Conservation (phyloP, 768 basidiomycete genomes). For the Pleurotus eryngii region DNA sequence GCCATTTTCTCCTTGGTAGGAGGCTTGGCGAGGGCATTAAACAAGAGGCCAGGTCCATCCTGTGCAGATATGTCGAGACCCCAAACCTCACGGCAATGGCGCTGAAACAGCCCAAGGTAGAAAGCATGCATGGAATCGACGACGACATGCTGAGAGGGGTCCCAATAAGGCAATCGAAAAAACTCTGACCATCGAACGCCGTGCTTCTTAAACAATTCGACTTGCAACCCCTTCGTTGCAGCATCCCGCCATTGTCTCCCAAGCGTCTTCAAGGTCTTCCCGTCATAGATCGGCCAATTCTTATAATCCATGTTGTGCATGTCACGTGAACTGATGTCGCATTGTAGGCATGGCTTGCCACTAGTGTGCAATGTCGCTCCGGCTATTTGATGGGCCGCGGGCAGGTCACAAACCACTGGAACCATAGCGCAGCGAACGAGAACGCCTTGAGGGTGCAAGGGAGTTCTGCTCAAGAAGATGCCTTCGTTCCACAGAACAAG, state of each 20-base stretch:
- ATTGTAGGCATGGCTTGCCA: background rate
- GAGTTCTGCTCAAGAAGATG: background rate
- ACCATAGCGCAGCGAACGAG: background rate
- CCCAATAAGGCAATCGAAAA: slow-evolving; percentile 24
- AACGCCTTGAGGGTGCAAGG: background rate
- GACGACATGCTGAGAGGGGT: slow-evolving; percentile 5
- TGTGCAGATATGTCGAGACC: too few species aligned
- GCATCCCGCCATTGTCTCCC: too few species aligned
- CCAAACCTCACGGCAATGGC: slow-evolving; percentile 9
- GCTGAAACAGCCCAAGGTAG: slow-evolving; percentile 11
- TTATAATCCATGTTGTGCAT: background rate
- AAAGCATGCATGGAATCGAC: slow-evolving; percentile 12
- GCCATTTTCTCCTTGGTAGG: too few species aligned
- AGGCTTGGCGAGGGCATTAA: too few species aligned
- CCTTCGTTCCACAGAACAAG: slow-evolving; percentile 21
- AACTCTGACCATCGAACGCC: slow-evolving; percentile 15
- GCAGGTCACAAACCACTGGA: background rate
- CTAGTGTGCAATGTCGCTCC: background rate
- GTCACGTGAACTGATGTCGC: background rate
- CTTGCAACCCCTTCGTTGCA: too few species aligned
- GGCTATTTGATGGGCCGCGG: background rate
- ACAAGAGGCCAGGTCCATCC: too few species aligned
- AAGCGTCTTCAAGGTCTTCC: too few species aligned
- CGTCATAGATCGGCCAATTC: background rate
- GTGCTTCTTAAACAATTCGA: too few species aligned